Evolutionary conservation across 305 asterid genomes (phyloP), one percentile per base, ranked within the genome.

Genomic region (Coffea humblotiana): DNA sequence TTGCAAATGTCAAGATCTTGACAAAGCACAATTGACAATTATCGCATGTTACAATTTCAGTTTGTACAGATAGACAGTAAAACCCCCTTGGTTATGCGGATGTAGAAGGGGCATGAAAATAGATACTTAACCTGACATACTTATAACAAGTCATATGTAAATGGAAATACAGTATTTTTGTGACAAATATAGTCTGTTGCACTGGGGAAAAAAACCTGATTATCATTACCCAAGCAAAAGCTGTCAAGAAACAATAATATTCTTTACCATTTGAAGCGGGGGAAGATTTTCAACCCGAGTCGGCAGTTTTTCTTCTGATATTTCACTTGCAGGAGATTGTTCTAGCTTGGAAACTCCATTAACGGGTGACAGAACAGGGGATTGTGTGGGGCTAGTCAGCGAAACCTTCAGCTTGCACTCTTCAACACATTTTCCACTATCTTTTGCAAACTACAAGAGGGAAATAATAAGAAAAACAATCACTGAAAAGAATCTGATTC

Each of bases 361-460:
- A 82, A 84, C 85, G n/a, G 93, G 91, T 65, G 84, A 83, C 86
- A 85, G 69, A 80, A 86, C 87, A 75, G 93, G 91, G 83, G 90
- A 80, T 80, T 81, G 83, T 60, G 89, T 79, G 58, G 90, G 86
- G 71, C 88, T 88, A 37, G 83, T 84, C 82, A 95, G 92, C 84
- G 84, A 72, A 80, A 95, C 98, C 90, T 87, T 86, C 84, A 93
- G 91, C 91, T 95, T 95, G 85, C 89, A 88, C 88, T 95, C 98
- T 80, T 95, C 97, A 21, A 95, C 83, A 83, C 88, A 88, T 77
- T 84, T 90, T 56, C 81, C 88, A 77, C 86, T 77, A 49, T 88
- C 91, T 88, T 88, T 93, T 75, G 88, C 56, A 77, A 94, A 93
- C 98, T 94, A 91, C 83, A 67, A 69, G 69, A 71, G 79, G 79